Conservation (phyloP, 345 rosid species). For the Conringia planisiliqua region DNA sequence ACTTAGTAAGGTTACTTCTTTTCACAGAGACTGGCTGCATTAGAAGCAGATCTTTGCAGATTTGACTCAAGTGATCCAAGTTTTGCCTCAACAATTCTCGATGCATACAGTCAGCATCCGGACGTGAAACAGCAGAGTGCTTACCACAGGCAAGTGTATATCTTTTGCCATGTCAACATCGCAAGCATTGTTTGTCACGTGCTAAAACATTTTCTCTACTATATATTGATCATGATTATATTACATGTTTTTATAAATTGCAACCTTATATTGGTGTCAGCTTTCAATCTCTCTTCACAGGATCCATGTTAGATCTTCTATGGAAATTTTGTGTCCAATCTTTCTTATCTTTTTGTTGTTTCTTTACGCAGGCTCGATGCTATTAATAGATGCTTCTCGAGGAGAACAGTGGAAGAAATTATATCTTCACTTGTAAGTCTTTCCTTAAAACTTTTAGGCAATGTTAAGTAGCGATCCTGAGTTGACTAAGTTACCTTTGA, state of each 20-base stretch:
- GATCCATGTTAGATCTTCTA: slow-evolving; percentile 41
- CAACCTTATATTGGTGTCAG: background rate
- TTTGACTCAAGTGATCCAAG: slow-evolving; percentile 45
- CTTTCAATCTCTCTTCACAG: background rate
- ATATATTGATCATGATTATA: slow-evolving; percentile 2
- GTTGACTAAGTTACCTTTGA: background rate
- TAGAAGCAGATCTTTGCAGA: slow-evolving; percentile 54
- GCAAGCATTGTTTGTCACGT: background rate
- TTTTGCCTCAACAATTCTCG: slow-evolving; percentile 46
- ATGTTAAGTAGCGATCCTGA: too few relatives aligned
- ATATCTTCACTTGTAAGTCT: slow-evolving; percentile 67
- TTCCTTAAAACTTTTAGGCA: too few relatives aligned
- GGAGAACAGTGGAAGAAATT: slow-evolving; percentile 62
- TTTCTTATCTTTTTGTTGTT: slow-evolving; percentile 1
- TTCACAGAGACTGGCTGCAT: slow-evolving; percentile 48
- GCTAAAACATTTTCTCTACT: background rate
- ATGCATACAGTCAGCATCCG: slow-evolving; percentile 50
- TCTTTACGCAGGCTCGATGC: slow-evolving; percentile 42
- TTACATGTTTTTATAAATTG: background rate
- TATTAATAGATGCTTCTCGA: slow-evolving; percentile 61
- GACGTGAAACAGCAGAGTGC: slow-evolving; percentile 56
- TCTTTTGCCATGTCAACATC: background rate
- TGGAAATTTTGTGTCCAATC: background rate
- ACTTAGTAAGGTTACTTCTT: background rate
- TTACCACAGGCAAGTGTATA: slow-evolving; percentile 46